Evolutionary conservation across 306 rosid species (phyloP), one percentile per base, ranked within the genome.

Genomic region (Hippophae gyantsensis): DNA sequence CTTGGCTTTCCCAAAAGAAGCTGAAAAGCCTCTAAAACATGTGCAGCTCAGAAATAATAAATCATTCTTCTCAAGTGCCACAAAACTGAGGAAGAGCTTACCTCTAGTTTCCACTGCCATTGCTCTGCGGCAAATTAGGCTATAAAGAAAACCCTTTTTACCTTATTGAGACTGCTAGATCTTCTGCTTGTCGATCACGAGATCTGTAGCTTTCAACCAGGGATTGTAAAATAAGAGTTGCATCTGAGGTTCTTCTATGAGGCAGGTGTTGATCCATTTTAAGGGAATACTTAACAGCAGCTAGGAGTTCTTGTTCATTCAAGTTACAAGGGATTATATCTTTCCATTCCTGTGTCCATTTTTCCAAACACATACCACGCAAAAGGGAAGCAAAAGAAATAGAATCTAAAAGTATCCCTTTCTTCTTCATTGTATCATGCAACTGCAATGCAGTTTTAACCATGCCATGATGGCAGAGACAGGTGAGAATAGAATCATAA

Each of bases 401-500:
- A 58, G 82, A 72, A 64, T 80, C 80, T 59, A 72, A 48, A 62
- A 23, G 64, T 53, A 84, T 57, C 14, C 87, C 93, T 65, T 64
- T 82, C 54, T 61, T 55, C 54, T 60, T 63, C 82, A 80, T 82
- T 82, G 76, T 84, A 60, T 69, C 71, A 56, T 48, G 79, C 74
- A 89, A 80, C 64, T 66, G 64, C 18, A 73, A 69, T 52, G 89
- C 95, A 56, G 74, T 69, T 67, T 78, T 86, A 70, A 80, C 81
- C 97, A 78, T 81, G 70, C 82, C 81, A 67, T 78, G 69, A 57
- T 63, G 78, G 67, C 95, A 76, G 64, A 89, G 89, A 73, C 89
- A 80, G 57, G 82, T 66, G 59, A 84, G 66, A 71, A 84, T 67
- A 74, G 92, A 84, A 76, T 82, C 82, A 77, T 76, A 82, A 53